Percentiles rank a stretch among this genome's conserved stretches.
Conservation (phyloP, 2,329 filamentous ascomycete species). For the Hirsutella minnesotensis region DNA sequence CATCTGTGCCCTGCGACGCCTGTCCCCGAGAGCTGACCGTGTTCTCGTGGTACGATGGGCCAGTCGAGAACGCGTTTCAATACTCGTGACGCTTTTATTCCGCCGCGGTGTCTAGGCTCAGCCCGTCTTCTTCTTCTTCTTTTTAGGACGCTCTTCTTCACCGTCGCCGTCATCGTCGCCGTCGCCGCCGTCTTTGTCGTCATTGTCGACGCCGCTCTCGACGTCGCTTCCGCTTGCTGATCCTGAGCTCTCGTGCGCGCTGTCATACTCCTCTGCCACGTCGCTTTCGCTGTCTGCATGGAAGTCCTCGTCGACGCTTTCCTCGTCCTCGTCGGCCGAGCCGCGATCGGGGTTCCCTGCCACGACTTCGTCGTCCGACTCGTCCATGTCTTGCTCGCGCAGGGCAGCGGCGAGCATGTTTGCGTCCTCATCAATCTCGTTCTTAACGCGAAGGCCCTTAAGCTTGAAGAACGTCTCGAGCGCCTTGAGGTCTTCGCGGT, state of each 20-base stretch:
- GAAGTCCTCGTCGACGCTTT: constrained; percentile 95
- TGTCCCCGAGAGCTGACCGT: too few relatives aligned
- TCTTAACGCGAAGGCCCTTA: constrained; percentile 92
- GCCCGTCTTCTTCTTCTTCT: constrained; percentile 38
- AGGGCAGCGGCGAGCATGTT: constrained; percentile 69
- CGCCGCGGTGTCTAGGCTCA: constrained; percentile 4
- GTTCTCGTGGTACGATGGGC: too few relatives aligned
- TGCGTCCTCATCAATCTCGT: constrained; percentile 94
- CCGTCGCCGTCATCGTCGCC: constrained; percentile 28
- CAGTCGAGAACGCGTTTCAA: too few relatives aligned
- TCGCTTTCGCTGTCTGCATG: constrained; percentile 84
- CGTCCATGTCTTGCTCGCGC: constrained; percentile 70
- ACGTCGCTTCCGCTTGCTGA: constrained; percentile 50
- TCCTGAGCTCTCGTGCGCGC: constrained; percentile 75
- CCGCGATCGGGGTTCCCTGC: constrained; percentile 64
- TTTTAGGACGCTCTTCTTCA: constrained; percentile 33
- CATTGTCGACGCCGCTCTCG: constrained; percentile 35
- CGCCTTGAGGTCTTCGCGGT: constrained; percentile 90
- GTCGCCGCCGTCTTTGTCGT: constrained; percentile 29
- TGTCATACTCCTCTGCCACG: constrained; percentile 93
- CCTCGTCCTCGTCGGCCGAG: constrained; percentile 90
- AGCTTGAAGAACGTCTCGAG: constrained; percentile 97
- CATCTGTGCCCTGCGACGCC: too few relatives aligned
- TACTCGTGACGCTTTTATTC: too few relatives aligned
- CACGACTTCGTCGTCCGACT: constrained; percentile 73